These are phyloP conservation scores for Saccharum officinarum DNA, from an alignment of 176 grass and related monocot genomes.

Conservation along the genomic window DNA sequence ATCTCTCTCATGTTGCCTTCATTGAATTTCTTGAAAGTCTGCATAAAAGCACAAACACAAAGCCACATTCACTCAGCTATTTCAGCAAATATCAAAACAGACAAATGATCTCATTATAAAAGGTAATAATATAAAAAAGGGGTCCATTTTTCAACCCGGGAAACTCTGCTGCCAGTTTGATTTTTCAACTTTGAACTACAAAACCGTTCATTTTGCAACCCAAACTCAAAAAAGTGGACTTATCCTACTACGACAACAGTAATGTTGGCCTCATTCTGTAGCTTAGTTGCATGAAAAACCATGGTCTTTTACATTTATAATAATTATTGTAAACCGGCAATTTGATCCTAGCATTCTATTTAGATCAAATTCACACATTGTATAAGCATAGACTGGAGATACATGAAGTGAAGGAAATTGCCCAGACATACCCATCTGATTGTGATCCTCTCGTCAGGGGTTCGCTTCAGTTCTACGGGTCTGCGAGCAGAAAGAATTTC, in stretches of 20 bases:
- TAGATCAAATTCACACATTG: neutral
- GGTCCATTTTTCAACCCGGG: neutral
- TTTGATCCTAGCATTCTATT: neutral
- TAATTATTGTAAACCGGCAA: neutral
- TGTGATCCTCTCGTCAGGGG: slow-evolving; percentile 79
- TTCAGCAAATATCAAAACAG: neutral
- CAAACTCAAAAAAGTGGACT: neutral
- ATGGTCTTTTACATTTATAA: neutral
- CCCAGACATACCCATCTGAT: slow-evolving; percentile 88
- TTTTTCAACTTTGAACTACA: neutral
- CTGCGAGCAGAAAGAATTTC: slow-evolving; percentile 90
- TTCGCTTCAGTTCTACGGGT: slow-evolving; percentile 83
- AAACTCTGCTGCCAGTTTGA: neutral
- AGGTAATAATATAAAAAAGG: neutral
- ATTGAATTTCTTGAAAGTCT: slow-evolving; percentile 94
- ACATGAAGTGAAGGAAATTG: neutral
- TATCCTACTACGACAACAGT: neutral
- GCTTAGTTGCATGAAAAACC: neutral
- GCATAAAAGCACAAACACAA: slow-evolving; percentile 22
- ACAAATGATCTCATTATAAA: neutral
- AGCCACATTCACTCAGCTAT: neutral
- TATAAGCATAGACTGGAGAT: neutral
- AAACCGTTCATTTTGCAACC: neutral
- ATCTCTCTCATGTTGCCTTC: slow-evolving; percentile 75
- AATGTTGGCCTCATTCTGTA: neutral